Percentiles rank a stretch among this genome's conserved stretches.
These are phyloP conservation scores for Apiotrichum sp. DNA, from an alignment of 1,284 basidiomycete species.

Conservation along the genomic window DNA sequence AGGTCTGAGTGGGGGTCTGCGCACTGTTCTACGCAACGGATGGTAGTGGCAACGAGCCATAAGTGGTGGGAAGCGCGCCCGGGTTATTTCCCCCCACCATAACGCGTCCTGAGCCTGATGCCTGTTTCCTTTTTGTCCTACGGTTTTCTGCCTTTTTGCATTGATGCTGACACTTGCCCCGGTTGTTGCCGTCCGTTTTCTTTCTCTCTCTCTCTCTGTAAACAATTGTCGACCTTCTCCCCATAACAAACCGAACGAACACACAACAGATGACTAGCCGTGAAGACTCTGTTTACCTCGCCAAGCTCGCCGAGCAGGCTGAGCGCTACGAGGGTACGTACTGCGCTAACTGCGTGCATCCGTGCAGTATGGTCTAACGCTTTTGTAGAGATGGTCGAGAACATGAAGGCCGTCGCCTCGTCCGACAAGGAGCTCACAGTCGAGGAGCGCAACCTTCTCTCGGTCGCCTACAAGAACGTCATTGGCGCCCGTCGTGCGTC, in stretches of 20 bases:
- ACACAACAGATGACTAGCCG: constrained; percentile 65
- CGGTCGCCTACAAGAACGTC: constrained; percentile 99
- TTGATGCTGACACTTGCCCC: background rate
- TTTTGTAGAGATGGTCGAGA: constrained; percentile 86
- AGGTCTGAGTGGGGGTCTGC: too few relatives aligned
- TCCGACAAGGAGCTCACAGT: constrained; percentile 97
- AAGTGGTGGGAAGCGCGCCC: too few relatives aligned
- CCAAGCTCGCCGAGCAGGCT: constrained; percentile 98
- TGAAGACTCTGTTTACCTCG: constrained; percentile 97
- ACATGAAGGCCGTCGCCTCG: constrained; percentile 97
- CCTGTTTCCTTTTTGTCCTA: too few relatives aligned
- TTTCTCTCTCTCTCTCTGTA: constrained; percentile 2
- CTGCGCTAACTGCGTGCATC: background rate
- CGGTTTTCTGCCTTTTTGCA: background rate
- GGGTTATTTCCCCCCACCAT: too few relatives aligned
- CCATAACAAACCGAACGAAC: too few relatives aligned
- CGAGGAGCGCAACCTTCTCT: constrained; percentile 97
- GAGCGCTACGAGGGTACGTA: constrained; percentile 94
- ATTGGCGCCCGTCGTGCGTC: constrained; percentile 98
- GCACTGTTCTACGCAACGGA: too few relatives aligned
- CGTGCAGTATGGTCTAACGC: background rate
- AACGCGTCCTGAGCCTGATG: too few relatives aligned
- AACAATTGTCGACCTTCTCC: background rate
- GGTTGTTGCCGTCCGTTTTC: background rate
- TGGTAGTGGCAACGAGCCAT: too few relatives aligned